Evolutionary conservation across 2,329 filamentous ascomycete genomes (phyloP).

Genomic region (Aureobasidium sp.): DNA sequence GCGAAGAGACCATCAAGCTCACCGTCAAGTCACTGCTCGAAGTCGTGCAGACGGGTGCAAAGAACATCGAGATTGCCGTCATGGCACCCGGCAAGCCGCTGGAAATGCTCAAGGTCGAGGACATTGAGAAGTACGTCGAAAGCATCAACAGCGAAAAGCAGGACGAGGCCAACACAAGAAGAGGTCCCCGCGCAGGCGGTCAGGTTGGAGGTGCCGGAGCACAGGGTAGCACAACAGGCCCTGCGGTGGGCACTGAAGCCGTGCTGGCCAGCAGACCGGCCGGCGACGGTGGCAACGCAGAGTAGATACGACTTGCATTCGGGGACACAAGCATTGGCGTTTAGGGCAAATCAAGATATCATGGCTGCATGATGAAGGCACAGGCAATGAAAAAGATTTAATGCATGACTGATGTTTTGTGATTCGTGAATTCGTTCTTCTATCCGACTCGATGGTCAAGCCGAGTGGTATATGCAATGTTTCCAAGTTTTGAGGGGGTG

Average conservation of each 20-base stretch:
- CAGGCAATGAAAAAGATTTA: conserved; percentile 10
- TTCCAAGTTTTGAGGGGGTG: not conserved
- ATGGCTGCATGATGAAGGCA: conserved; percentile 11
- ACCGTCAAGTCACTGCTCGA: conserved; percentile 97
- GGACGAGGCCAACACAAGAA: conserved; percentile 96
- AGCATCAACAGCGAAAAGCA: conserved; percentile 99
- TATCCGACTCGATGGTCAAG: not conserved
- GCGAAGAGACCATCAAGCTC: conserved; percentile 89
- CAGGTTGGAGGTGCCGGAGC: conserved; percentile 19
- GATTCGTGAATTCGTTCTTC: conserved; percentile 8
- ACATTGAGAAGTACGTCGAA: conserved; percentile 97
- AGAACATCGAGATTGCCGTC: conserved; percentile 99
- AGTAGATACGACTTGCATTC: conserved; percentile 14
- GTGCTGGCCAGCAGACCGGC: conserved; percentile 28
- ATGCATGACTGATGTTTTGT: not conserved
- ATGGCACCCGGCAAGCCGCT: conserved; percentile 89
- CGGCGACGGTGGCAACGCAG: conserved; percentile 21
- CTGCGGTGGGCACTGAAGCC: conserved; percentile 24
- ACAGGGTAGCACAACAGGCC: conserved; percentile 11
- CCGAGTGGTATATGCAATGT: not conserved
- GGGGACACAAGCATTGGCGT: conserved; percentile 18
- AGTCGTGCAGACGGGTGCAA: conserved; percentile 96
- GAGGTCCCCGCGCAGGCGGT: conserved; percentile 48
- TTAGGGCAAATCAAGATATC: conserved; percentile 2
- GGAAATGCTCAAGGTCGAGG: conserved; percentile 89